Evolutionary conservation across 2,329 filamentous ascomycete genomes (phyloP).

Genomic region (Cladosporium cucumerinum): DNA sequence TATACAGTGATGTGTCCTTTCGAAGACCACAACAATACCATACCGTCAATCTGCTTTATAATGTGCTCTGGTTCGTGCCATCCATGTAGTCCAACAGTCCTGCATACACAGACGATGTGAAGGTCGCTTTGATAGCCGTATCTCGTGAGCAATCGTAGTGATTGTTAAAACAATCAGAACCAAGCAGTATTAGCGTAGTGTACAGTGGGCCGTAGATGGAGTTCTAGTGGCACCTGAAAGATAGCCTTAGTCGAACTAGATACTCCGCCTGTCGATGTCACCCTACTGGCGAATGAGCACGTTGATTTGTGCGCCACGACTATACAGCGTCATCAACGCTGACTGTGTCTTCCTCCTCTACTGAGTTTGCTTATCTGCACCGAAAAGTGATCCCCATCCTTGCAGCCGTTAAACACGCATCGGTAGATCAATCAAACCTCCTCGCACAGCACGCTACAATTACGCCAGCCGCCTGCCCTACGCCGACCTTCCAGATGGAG

Average conservation of each 20-base stretch:
- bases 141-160: not conserved
- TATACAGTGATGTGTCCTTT: not conserved
- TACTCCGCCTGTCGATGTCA: not conserved
- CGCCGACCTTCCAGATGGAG: conserved; percentile 15
- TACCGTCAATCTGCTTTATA: not conserved
- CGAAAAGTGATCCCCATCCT: not conserved
- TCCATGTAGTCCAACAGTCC: not conserved
- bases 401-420: not conserved
- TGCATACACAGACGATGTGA: not conserved
- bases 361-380: not conserved
- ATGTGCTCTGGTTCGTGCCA: not conserved
- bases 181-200: not conserved
- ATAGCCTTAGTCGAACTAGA: not conserved
- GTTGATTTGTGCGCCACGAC: not conserved
- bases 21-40: not conserved
- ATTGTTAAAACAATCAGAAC: not conserved
- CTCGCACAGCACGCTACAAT: not conserved
- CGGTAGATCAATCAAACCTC: conserved; percentile 4
- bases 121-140: not conserved
- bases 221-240: not conserved
- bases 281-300: not conserved
- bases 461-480: not conserved
- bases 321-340: not conserved
- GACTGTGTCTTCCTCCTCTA: not conserved
- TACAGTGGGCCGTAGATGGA: not conserved